Conservation (phyloP, 805 yeast genomes). For the Kodamaea sagamina region DNA sequence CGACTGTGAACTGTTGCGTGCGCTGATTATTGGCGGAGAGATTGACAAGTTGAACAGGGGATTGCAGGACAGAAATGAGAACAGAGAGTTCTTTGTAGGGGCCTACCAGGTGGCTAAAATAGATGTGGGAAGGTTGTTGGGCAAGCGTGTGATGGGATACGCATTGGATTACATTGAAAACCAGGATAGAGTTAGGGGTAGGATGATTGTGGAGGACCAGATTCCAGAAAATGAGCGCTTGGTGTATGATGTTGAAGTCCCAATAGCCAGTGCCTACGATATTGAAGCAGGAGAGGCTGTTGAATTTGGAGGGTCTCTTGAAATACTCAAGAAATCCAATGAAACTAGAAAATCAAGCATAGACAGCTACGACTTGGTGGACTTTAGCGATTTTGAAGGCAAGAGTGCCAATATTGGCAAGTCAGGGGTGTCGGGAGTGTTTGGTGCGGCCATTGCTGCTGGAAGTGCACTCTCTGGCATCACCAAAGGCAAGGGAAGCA, state of each 20-base stretch:
- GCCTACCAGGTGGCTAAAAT: constrained; percentile 50
- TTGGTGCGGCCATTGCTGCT: constrained; percentile 24
- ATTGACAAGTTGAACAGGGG: constrained; percentile 51
- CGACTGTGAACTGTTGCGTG: constrained; percentile 37
- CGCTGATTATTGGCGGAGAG: constrained; percentile 46
- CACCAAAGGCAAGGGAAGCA: background rate
- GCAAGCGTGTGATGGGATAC: constrained; percentile 35
- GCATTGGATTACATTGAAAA: constrained; percentile 71
- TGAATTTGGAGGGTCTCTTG: constrained; percentile 1
- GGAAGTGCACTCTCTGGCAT: constrained; percentile 4
- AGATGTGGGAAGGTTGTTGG: constrained; percentile 48
- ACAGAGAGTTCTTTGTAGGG: constrained; percentile 48
- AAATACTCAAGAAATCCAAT: constrained; percentile 1
- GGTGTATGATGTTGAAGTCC: constrained; percentile 43
- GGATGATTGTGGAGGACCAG: constrained; percentile 58
- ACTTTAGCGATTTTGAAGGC: constrained; percentile 1
- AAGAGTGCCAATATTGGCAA: background rate
- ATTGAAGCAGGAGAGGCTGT: constrained; percentile 14
- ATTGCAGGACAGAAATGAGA: constrained; percentile 67
- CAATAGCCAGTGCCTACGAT: constrained; percentile 17
- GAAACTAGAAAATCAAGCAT: constrained; percentile 3
- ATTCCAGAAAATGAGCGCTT: constrained; percentile 46
- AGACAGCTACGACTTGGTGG: constrained; percentile 1
- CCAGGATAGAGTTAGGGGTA: constrained; percentile 62
- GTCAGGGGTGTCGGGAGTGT: constrained; percentile 13